A percentile compares a stretch with the other conserved stretches of the same genome.
Evolutionary conservation across 306 rosid species (phyloP).

Genomic region (Quercus variabilis): DNA sequence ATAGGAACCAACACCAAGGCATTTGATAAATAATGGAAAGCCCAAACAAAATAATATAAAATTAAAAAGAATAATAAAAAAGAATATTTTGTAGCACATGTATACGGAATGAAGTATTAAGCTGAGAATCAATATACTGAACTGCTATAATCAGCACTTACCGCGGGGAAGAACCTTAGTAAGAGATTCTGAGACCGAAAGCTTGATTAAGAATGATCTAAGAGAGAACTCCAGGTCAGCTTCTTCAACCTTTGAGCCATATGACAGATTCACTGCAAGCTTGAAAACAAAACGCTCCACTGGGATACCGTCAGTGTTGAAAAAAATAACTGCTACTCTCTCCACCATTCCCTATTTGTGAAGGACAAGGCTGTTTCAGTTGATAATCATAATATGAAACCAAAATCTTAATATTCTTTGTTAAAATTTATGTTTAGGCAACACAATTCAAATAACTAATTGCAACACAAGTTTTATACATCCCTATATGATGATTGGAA

Average conservation of each 20-base stretch:
- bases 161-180: constrained; percentile 65
- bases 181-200: constrained; percentile 62
- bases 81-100: background rate
- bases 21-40: constrained; percentile 11
- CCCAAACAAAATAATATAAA: background rate
- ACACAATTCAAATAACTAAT: background rate
- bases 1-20: background rate
- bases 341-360: constrained; percentile 70
- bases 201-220: constrained; percentile 73
- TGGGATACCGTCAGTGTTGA: constrained; percentile 41
- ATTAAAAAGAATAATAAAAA: background rate
- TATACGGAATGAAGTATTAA: background rate
- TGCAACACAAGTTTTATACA: background rate
- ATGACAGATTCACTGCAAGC: constrained; percentile 54
- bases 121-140: background rate
- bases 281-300: constrained; percentile 75
- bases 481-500: background rate
- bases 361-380: constrained; percentile 9
- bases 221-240: constrained; percentile 73
- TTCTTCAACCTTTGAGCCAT: constrained; percentile 54
- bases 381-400: background rate
- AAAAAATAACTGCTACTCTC: constrained; percentile 74
- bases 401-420: background rate
- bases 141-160: constrained; percentile 18
- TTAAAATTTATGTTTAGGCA: background rate